Evolutionary conservation across 768 basidiomycete species (phyloP).

Genomic region (Lyophyllum decastes): DNA sequence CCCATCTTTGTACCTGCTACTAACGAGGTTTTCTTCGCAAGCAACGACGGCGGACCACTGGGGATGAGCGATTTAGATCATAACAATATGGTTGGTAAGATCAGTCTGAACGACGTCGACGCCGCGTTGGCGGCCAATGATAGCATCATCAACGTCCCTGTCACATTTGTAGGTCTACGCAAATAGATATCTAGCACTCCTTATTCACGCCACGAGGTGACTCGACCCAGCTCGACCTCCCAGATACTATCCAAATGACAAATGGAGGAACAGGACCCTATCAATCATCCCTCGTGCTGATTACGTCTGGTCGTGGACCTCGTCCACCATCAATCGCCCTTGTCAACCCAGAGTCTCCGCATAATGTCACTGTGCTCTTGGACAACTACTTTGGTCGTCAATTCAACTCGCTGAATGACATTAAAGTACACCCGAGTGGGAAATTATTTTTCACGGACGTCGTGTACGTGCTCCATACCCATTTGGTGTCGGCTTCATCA

Average conservation of each 20-base stretch:
- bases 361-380: slow-evolving; percentile 68
- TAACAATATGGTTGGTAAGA: slow-evolving; percentile 64
- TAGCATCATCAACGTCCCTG: slow-evolving; percentile 47
- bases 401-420: slow-evolving; percentile 82
- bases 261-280: slow-evolving; percentile 70
- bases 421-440: slow-evolving; percentile 72
- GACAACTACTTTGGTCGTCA: slow-evolving; percentile 82
- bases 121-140: slow-evolving; percentile 37
- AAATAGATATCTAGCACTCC: neutral
- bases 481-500: neutral
- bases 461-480: slow-evolving; percentile 41
- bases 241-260: slow-evolving; percentile 65
- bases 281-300: slow-evolving; percentile 57
- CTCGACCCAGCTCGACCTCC: slow-evolving; percentile 51
- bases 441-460: slow-evolving; percentile 78
- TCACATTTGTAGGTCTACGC: slow-evolving; percentile 37
- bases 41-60: slow-evolving; percentile 65
- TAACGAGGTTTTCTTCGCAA: slow-evolving; percentile 74
- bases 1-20: slow-evolving; percentile 67
- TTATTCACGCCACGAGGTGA: neutral
- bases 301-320: slow-evolving; percentile 65
- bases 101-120: slow-evolving; percentile 60
- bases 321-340: slow-evolving; percentile 63
- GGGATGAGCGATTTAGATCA: slow-evolving; percentile 65
- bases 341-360: slow-evolving; percentile 63